Conservation (phyloP, 2,329 filamentous ascomycete species). For the Botrytis medusae region DNA sequence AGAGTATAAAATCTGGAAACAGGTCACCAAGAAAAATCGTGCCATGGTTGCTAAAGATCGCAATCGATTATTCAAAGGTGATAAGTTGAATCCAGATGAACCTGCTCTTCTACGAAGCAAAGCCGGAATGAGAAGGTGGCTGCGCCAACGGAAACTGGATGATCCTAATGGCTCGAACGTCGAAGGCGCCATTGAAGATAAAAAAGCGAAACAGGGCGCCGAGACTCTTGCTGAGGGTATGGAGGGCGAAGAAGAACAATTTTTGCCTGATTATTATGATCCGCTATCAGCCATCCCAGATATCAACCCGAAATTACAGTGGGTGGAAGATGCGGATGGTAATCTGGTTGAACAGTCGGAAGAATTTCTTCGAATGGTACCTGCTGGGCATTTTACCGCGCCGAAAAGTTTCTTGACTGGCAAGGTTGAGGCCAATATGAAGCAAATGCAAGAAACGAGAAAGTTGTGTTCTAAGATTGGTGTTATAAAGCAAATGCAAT, state of each 20-base stretch:
- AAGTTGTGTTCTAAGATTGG: slow-evolving; percentile 96
- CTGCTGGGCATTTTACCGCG: slow-evolving; percentile 71
- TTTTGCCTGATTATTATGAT: slow-evolving; percentile 94
- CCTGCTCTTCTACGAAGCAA: slow-evolving; percentile 83
- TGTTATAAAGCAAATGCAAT: slow-evolving; percentile 99
- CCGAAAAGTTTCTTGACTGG: slow-evolving; percentile 71
- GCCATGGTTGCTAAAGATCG: slow-evolving; percentile 83
- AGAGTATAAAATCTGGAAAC: slow-evolving; percentile 98
- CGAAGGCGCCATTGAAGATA: slow-evolving; percentile 48
- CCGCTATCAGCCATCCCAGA: slow-evolving; percentile 83
- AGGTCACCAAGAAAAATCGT: slow-evolving; percentile 95
- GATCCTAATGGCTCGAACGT: slow-evolving; percentile 48
- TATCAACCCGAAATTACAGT: slow-evolving; percentile 73
- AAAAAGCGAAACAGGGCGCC: slow-evolving; percentile 51
- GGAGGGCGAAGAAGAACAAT: slow-evolving; percentile 74
- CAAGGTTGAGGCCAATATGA: slow-evolving; percentile 87
- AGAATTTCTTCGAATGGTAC: slow-evolving; percentile 77
- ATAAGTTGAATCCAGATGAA: slow-evolving; percentile 82
- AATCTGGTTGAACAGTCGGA: slow-evolving; percentile 85
- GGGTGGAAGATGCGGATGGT: slow-evolving; percentile 87
- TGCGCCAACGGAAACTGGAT: slow-evolving; percentile 74
- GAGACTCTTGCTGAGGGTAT: slow-evolving; percentile 95
- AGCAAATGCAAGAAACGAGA: slow-evolving; percentile 93
- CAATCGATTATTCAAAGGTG: slow-evolving; percentile 79
- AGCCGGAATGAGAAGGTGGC: slow-evolving; percentile 84